Evolutionary conservation across 2,329 filamentous ascomycete genomes (phyloP), one percentile per base, ranked within the genome.

Genomic region (Penicillium brasilianum): DNA sequence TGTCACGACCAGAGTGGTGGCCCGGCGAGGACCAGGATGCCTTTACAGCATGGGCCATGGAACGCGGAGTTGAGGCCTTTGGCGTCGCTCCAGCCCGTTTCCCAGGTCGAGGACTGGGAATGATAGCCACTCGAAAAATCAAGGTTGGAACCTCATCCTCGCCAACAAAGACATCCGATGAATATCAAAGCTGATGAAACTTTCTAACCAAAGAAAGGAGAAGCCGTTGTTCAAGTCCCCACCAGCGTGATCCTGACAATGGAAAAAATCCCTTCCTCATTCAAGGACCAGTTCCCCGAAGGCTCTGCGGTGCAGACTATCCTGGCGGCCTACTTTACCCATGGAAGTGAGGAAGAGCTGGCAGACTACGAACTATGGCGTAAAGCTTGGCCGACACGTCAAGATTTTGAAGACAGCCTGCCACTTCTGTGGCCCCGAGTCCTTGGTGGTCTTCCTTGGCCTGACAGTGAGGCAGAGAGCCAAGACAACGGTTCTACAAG

Each of bases 51-150:
- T 96, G 92, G 91, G 89, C 90, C 1, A 74, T 81, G 46, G 76
- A 78, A 1, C 83, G 87, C 59, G 90, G 90, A 14, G 84, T 96
- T 30, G 77, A 83, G 37, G 84, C 92, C 66, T 83, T 89, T 68
- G 88, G 88, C 30, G 86, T 96, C 51, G 80, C 81, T 2, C 88
- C 92, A 5, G 83, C 87, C 43, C 81, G 81, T 41, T 87, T 96
- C 16, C 85, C 88, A 6, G 90, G 88, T 1, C 84, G 90, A 57
- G 93, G 93, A 30, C 84, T 95, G 56, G 93, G 93, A 50, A 87
- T 97, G 59, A 83, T 93, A 54, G 89, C 92, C 5, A 88, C 86
- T 13, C 83, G 84, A 30, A 78, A 84, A 14, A 83, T 95, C 62
- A 80, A 89, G 78, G 90, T 91, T 78, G 70, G 65, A 28, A 30